A percentile compares a stretch with the other conserved stretches of the same genome.
Conservation (phyloP, 164 flowering plant genomes). For the Warburgia ugandensis region DNA sequence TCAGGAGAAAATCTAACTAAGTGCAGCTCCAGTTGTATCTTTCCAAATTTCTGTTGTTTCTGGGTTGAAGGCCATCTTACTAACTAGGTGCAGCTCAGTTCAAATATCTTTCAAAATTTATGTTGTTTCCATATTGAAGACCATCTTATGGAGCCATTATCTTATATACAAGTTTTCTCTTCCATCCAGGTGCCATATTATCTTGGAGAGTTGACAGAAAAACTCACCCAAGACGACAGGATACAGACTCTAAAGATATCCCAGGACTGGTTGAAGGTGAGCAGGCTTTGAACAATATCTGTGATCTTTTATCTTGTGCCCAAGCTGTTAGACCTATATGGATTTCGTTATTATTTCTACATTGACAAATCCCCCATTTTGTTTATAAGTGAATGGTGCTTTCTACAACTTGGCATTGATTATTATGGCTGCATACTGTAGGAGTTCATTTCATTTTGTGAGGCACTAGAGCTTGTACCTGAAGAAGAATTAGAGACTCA, state of each 20-base stretch:
- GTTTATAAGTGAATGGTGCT: background rate
- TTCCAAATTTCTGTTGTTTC: too few species aligned
- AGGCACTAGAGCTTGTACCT: slow-evolving; percentile 92
- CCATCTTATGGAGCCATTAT: background rate
- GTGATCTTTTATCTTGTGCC: background rate
- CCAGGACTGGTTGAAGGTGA: slow-evolving; percentile 78
- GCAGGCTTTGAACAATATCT: background rate
- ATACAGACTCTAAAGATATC: slow-evolving; percentile 53
- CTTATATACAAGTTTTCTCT: slow-evolving; percentile 4
- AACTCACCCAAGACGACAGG: slow-evolving; percentile 54
- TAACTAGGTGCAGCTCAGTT: too few species aligned
- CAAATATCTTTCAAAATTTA: too few species aligned
- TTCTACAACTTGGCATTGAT: background rate
- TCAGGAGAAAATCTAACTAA: too few species aligned
- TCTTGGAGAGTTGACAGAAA: slow-evolving; percentile 85
- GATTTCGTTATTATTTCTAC: too few species aligned
- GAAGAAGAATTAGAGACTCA: slow-evolving; percentile 61
- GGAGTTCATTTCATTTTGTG: slow-evolving; percentile 91
- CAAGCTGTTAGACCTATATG: background rate
- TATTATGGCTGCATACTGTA: slow-evolving; percentile 17
- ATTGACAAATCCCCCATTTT: background rate
- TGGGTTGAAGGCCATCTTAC: too few species aligned
- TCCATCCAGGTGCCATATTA: slow-evolving; percentile 90
- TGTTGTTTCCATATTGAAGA: background rate
- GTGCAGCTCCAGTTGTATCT: too few species aligned